Conservation (phyloP, 371 early-diverging fungal genomes). For the Paraphysoderma sedebokerense region DNA sequence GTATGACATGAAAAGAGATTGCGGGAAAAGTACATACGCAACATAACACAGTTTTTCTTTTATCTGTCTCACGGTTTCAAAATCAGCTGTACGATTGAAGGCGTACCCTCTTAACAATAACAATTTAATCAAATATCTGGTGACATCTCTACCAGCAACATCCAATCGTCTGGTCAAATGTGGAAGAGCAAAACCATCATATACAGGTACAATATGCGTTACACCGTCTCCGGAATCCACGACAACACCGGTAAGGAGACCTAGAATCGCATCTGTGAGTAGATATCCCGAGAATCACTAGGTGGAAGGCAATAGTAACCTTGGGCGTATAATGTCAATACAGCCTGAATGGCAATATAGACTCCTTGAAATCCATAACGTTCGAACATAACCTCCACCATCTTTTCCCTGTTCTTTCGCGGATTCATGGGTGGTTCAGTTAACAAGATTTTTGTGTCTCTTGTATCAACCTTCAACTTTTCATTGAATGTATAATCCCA, state of each 20-base stretch:
- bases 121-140: conserved; percentile 88
- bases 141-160: conserved; percentile 92
- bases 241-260: conserved; percentile 87
- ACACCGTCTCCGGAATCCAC: conserved; percentile 97
- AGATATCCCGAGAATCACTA: background rate
- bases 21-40: conserved; percentile 57
- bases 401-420: conserved; percentile 71
- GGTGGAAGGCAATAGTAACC: conserved; percentile 31
- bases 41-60: conserved; percentile 96
- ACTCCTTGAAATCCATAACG: conserved; percentile 81
- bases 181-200: conserved; percentile 83
- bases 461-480: conserved; percentile 69
- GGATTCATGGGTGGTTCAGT: conserved; percentile 97
- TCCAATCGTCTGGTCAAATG: conserved; percentile 82
- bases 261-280: conserved; percentile 14
- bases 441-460: conserved; percentile 76
- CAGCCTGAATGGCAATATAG: conserved; percentile 93
- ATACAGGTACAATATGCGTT: conserved; percentile 95
- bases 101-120: conserved; percentile 85
- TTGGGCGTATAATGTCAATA: conserved; percentile 91
- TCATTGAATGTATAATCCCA: conserved; percentile 95
- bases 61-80: conserved; percentile 90
- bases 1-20: background rate
- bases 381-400: conserved; percentile 92
- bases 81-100: conserved; percentile 93